A percentile compares a stretch with the other conserved stretches of the same genome.
These are phyloP conservation scores for Hypoxylon sp. DNA, from an alignment of 2,329 filamentous ascomycete species.

Conservation along the genomic window DNA sequence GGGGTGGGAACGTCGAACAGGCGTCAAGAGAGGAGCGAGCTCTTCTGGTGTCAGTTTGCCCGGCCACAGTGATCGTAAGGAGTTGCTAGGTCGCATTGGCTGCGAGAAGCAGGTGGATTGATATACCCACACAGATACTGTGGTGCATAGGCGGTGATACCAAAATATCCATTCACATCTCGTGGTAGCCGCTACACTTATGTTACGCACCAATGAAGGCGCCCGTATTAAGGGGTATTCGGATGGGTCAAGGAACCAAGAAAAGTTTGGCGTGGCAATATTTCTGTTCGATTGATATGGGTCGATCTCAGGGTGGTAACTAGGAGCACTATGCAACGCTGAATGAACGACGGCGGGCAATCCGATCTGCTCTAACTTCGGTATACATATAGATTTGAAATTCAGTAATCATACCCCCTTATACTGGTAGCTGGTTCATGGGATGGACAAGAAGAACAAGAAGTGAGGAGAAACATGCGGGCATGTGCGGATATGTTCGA, in stretches of 20 bases:
- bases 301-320: slow-evolving; percentile 29
- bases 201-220: slow-evolving; percentile 19
- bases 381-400: slow-evolving; percentile 49
- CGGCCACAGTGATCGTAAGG: slow-evolving; percentile 81
- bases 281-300: slow-evolving; percentile 39
- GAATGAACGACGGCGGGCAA: slow-evolving; percentile 19
- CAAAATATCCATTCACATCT: slow-evolving; percentile 21
- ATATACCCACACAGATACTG: slow-evolving; percentile 29
- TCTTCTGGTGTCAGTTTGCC: slow-evolving; percentile 73
- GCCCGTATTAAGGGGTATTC: slow-evolving; percentile 18
- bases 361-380: slow-evolving; percentile 36
- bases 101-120: slow-evolving; percentile 79
- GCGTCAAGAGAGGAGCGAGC: slow-evolving; percentile 64
- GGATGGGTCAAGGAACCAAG: slow-evolving; percentile 23
- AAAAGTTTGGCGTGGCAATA: slow-evolving; percentile 43
- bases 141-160: slow-evolving; percentile 11
- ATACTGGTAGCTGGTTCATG: slow-evolving; percentile 3
- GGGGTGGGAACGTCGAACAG: slow-evolving; percentile 69
- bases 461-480: no score
- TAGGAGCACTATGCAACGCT: slow-evolving; percentile 20
- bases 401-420: slow-evolving; percentile 48
- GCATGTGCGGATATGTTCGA: no score
- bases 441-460: neutral
- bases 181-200: slow-evolving; percentile 16
- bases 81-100: slow-evolving; percentile 82